Percentiles rank a stretch among this genome's conserved stretches.
Evolutionary conservation across 306 rosid species (phyloP).

Genomic region (Clitoria ternatea): DNA sequence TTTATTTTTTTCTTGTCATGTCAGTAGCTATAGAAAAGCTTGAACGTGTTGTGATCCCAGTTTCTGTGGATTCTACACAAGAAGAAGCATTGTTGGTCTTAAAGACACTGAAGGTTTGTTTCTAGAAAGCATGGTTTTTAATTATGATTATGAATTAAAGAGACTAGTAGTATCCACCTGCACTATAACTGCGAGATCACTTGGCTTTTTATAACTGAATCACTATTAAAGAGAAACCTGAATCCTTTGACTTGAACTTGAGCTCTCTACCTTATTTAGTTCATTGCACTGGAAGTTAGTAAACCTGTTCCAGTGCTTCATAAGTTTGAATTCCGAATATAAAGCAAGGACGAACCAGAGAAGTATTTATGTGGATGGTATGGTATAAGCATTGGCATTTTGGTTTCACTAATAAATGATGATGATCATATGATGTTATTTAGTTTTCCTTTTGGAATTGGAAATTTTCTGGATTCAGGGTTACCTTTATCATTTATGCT

Average conservation of each 20-base stretch:
- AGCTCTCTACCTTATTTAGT: not conserved
- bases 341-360: not conserved
- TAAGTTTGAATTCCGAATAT: not conserved
- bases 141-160: not conserved
- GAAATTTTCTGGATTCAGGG: not conserved
- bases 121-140: slow-evolving; percentile 13
- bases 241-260: not conserved
- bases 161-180: not conserved
- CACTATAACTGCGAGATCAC: not conserved
- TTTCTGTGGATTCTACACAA: slow-evolving; percentile 76
- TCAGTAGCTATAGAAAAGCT: slow-evolving; percentile 44
- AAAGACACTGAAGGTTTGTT: slow-evolving; percentile 73
- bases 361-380: not conserved
- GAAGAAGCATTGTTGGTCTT: slow-evolving; percentile 68
- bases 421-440: not conserved
- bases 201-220: not conserved
- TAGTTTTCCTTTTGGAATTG: not conserved
- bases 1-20: not conserved
- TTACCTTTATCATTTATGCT: not conserved
- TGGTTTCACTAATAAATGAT: not conserved
- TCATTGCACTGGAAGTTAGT: not conserved
- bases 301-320: not conserved
- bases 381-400: not conserved
- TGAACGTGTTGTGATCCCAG: slow-evolving; percentile 50
- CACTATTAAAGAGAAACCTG: not conserved